A percentile compares a stretch with the other conserved stretches of the same genome.
These are phyloP conservation scores for Ulota crispa DNA, from an alignment of 225 moss, liverwort and hornwort species.

Conservation along the genomic window DNA sequence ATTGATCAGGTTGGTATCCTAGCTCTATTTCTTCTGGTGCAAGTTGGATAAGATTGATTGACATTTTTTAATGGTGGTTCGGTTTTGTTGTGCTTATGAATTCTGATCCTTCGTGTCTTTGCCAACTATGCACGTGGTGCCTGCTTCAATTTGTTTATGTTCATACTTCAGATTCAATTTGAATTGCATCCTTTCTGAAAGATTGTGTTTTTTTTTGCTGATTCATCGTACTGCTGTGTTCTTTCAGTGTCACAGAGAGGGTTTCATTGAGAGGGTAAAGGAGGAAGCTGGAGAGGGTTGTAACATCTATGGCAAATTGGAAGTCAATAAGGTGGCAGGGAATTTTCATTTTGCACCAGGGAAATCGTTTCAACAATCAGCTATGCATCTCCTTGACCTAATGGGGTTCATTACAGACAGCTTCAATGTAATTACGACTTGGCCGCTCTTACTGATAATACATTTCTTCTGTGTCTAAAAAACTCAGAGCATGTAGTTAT, in stretches of 20 bases:
- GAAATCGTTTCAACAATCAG: slow-evolving; percentile 96
- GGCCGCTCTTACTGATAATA: not conserved
- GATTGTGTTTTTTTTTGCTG: slow-evolving; percentile 14
- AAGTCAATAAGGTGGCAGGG: slow-evolving; percentile 99
- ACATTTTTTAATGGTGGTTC: not conserved
- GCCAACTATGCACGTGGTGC: slow-evolving; percentile 2
- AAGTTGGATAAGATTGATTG: not conserved
- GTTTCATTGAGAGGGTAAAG: slow-evolving; percentile 88
- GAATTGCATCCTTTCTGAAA: not conserved
- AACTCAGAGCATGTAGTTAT: not conserved
- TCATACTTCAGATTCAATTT: not conserved
- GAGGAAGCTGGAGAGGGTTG: slow-evolving; percentile 99
- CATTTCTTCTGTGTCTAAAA: not conserved
- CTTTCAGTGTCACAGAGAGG: slow-evolving; percentile 95
- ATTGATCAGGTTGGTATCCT: slow-evolving; percentile 70
- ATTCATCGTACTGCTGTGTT: slow-evolving; percentile 17
- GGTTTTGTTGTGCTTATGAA: not conserved
- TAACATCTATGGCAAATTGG: slow-evolving; percentile 91
- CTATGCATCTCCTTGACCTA: slow-evolving; percentile 90
- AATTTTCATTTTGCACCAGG: slow-evolving; percentile 99
- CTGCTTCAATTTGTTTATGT: not conserved
- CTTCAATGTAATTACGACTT: slow-evolving; percentile 61
- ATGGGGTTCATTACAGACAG: slow-evolving; percentile 80
- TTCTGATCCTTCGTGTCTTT: slow-evolving; percentile 3
- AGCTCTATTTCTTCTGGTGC: not conserved